Base-by-base conservation (phyloP, 2,329 filamentous ascomycete genomes). In the Ceratocystis harringtonii region DNA sequence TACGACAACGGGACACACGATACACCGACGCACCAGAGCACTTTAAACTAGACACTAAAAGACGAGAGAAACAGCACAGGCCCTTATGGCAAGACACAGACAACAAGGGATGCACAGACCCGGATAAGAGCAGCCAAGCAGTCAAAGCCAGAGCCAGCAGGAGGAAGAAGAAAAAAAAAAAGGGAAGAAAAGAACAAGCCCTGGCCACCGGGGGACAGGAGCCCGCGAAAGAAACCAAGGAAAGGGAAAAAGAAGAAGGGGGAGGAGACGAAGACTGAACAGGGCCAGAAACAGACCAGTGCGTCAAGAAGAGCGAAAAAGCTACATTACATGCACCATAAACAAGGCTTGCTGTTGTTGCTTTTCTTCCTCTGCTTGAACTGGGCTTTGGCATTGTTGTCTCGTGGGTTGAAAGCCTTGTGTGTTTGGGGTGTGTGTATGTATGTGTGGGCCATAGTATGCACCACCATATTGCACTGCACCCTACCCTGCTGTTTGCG, bases 121-220 rank as follows among this genome's bases (percentile, higher is more conserved):
- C 25, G 28, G 52, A 57, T n/a, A 19, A 30, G 22, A 36, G 17
- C 55, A 36, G 15, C 17, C 1, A 58, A 17, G n/a, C 5, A 36
- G 19, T 2, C n/a, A 22, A 7, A 30, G 17, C 4, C 15, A 30
- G 4, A n/a, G 10, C 15, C 3, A 57, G 8, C 12, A 15, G 28
- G 55, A 30, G n/a, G 30, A 58, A 5, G 15, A 32, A 36, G 28
- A 57, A 15, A 19, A 32, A 12, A 7, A 28, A 30, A 30, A 58
- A 58, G 48, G n/a, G 55, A 58, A 58, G 15, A 58, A 58, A 58
- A 58, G 28, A 58, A 58, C 28, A 58, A 58, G 28, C 55, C 36
- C 17, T 10, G 55, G 32, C 52, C 52, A 57, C n/a, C n/a, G 22
- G 48, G n/a, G n/a, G 22, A n/a, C 48, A 52, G 12, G 22, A 52